Conservation (phyloP, 2,329 filamentous ascomycete species). For the Aureobasidium sp. region DNA sequence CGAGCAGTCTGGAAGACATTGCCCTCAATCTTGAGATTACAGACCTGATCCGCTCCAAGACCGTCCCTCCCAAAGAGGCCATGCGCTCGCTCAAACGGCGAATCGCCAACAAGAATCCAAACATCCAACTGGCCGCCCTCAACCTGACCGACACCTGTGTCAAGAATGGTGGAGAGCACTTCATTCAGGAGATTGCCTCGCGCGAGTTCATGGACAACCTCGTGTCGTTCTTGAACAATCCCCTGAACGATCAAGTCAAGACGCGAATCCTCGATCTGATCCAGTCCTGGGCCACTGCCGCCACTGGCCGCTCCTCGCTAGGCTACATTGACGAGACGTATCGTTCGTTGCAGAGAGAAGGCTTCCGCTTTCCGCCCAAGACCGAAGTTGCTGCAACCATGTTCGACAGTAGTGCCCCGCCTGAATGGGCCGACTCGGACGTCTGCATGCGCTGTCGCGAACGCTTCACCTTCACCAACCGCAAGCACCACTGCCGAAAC, state of each 20-base stretch:
- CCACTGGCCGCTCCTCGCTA: constrained; percentile 75
- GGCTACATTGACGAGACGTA: constrained; percentile 87
- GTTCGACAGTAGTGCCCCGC: constrained; percentile 93
- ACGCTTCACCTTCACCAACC: constrained; percentile 92
- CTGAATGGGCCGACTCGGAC: constrained; percentile 95
- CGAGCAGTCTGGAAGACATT: constrained; percentile 96
- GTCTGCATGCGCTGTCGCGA: constrained; percentile 98
- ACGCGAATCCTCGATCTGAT: constrained; percentile 88
- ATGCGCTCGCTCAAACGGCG: constrained; percentile 93
- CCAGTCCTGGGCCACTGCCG: constrained; percentile 85
- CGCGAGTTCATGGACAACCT: constrained; percentile 98
- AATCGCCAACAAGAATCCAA: constrained; percentile 96
- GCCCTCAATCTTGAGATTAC: constrained; percentile 96
- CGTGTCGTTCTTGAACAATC: constrained; percentile 75
- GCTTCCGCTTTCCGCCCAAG: constrained; percentile 82
- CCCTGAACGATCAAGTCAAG: constrained; percentile 78
- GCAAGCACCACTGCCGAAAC: constrained; percentile 97
- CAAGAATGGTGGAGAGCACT: constrained; percentile 95
- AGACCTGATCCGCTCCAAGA: constrained; percentile 94
- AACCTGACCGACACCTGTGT: constrained; percentile 97
- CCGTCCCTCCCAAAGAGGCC: constrained; percentile 92
- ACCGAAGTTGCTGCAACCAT: constrained; percentile 88
- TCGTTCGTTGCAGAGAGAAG: constrained; percentile 70
- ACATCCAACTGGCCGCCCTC: constrained; percentile 88
- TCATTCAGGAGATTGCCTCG: constrained; percentile 89